Evolutionary conservation across 495 filamentous ascomycete genomes (phyloP), one percentile per base, ranked within the genome.

Genomic region (Aspergillus indologenus): DNA sequence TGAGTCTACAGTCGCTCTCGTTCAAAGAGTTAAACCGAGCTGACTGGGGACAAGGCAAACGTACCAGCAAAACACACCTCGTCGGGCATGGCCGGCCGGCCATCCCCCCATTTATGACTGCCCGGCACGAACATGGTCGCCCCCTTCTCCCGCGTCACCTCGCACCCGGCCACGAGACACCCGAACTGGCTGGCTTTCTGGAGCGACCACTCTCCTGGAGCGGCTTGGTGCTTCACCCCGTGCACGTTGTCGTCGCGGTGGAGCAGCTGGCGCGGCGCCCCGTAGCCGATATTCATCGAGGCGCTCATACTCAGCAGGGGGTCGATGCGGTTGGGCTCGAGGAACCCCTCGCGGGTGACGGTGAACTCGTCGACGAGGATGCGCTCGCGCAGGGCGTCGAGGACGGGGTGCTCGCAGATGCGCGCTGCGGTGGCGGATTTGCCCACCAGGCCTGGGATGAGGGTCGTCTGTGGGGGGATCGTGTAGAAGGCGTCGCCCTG

Each of bases 181-280:
- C 61, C 57, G 17, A 64, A 57, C 44, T 64, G 61, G n/a, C 53
- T 57, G 8, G 19, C 49, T n/a, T 64, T 23, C 15, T 47, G 19
- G 19, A 64, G 54, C 15, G 46, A 52, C 56, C 61, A 63, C 11
- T 46, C 45, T 18, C 46, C n/a, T n/a, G 43, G 22, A 18, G 55
- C 0, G 50, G 48, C 0, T 46, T 45, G 2, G 50, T 72, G 66
- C 0, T 53, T 31, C 24, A 66, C 62, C 2, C 45, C 42, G 29
- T 67, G 64, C 2, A 67, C 61, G 31, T 60, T 65, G 45, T 73
- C 69, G 51, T 73, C 71, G 9, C 66, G 61, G 60, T 73, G 71
- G 12, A 73, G 57, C 17, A 54, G 45, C 53, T 71, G 69, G 26
- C 66, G 64, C 9, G 66, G 66, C 5, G 64, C 61, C 6, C 62